Evolutionary conservation across 1,139 yeast species (phyloP), one percentile per base, ranked within the genome.

Genomic region (Candida sanyaensis): DNA sequence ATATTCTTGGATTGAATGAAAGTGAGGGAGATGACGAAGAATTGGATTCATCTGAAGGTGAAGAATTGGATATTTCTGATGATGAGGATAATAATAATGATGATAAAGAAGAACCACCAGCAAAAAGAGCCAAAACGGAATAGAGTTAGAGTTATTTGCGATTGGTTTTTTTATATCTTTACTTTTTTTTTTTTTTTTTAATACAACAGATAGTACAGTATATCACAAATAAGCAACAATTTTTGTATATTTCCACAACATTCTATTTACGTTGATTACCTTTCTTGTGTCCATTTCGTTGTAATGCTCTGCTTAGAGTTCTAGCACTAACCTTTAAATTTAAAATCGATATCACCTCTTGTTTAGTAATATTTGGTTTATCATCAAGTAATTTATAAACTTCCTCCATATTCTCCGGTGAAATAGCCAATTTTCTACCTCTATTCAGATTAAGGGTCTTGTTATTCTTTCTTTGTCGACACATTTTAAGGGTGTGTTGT

Each of bases 1-100:
- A 86, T 58, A 81, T 87, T 1, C 81, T 84, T 56, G 91, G 91
- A 57, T 80, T 77, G 53, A 76, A 81, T 2, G 73, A 80, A 17
- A 84, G 80, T 41, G 86, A 77, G 27, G 80, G 76, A 40, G 78
- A 73, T 3, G 80, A 75, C 26, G 77, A 71, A 9, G 57, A 54
- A 9, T 83, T 75, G 10, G 81, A 82, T 55, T 78, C 75, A 38
- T 74, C 72, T 0, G 80, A 75, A 53, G 83, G 83, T 17, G 85
- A 80, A 55, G 83, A 76, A 50, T 68, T 80, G 55, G 84, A 80
- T 55, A 60, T 83, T 34, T 76, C 81, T 50, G 84, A 76, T 17
- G 78, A 72, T 28, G 80, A n/a, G n/a, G n/a, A n/a, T n/a, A n/a
- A n/a, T n/a, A n/a, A 70, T 3, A 79, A 68, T 3, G 42, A 28